Conservation (phyloP, 176 grass and related monocot species). For the Paspalum notatum region DNA sequence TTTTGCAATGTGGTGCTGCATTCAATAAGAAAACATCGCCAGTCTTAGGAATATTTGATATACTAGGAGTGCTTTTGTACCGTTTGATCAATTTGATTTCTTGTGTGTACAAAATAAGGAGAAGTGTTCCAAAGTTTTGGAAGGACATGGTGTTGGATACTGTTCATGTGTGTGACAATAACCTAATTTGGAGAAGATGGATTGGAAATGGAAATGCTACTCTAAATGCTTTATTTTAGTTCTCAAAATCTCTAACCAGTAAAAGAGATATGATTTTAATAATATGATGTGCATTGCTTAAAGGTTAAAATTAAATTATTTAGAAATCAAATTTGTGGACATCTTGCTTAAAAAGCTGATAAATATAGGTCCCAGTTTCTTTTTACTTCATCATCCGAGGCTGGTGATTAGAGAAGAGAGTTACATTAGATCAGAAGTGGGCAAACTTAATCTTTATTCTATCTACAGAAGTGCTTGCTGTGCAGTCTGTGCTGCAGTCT, state of each 20-base stretch:
- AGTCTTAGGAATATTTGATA: conserved; percentile 19
- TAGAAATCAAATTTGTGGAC: background rate
- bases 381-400: conserved; percentile 14
- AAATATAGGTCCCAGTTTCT: conserved; percentile 29
- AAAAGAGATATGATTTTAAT: background rate
- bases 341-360: conserved; percentile 1
- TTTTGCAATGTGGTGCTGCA: background rate
- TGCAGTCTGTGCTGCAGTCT: conserved; percentile 6
- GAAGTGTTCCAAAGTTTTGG: background rate
- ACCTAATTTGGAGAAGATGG: conserved; percentile 24
- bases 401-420: conserved; percentile 5
- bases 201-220: conserved; percentile 11
- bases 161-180: background rate
- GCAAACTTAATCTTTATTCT: conserved; percentile 13
- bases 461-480: background rate
- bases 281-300: conserved; percentile 15
- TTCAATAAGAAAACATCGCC: conserved; percentile 14
- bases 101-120: conserved; percentile 16
- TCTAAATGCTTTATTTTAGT: conserved; percentile 5
- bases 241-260: conserved; percentile 19
- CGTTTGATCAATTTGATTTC: conserved; percentile 2
- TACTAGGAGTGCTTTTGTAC: conserved; percentile 7
- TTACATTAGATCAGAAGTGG: background rate
- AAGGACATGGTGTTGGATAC: background rate
- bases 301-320: conserved; percentile 25